Evolutionary conservation across 2,329 filamentous ascomycete species (phyloP), one percentile per base, ranked within the genome.

Genomic region (Penicillium sp.): DNA sequence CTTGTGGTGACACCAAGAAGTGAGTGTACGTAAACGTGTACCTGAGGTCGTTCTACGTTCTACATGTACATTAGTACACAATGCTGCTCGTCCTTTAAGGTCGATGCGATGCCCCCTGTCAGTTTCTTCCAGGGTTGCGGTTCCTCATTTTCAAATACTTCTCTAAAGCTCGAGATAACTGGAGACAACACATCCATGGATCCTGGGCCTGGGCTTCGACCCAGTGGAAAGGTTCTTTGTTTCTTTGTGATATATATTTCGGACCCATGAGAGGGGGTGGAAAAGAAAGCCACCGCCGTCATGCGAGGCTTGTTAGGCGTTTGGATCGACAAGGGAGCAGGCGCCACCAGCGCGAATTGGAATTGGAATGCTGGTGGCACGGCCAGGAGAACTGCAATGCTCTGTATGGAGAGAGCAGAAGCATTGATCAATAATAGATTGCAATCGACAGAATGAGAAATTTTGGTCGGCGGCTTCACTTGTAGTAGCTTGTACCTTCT

Each of bases 241-340:
- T 24, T 48, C 16, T 47, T 31, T 16, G 19, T 48, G 19, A 16
- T 24, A 22, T 35, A 35, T 21, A 35, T 48, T 22, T 35, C 19
- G 39, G 19, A 13, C 5, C 19, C 19, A 4, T 7, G 19, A 14
- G n/a, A 41, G 39, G 19, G n/a, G 22, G 48, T n/a, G 5, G 10
- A 50, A 19, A n/a, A 11, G 7, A 41, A 48, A 57, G 55, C 48
- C 55, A 59, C 51, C 51, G 1, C 2, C 48, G 55, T 59, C 57
- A 59, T 49, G 21, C 8, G 21, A 29, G 33, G 22, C 33, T 33
- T 37, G 16, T 37, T 26, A 24, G 46, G 52, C 43, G 31, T 29
- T 52, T 52, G 24, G 50, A 33, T 44, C 16, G 29, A 33, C 47
- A 57, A 16, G 27, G 35, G 21, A 19, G 24, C 5, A 31, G 22